phyloP scores from a whole-genome alignment of 2,329 filamentous ascomycete species.

The Talaromyces sp. region DNA sequence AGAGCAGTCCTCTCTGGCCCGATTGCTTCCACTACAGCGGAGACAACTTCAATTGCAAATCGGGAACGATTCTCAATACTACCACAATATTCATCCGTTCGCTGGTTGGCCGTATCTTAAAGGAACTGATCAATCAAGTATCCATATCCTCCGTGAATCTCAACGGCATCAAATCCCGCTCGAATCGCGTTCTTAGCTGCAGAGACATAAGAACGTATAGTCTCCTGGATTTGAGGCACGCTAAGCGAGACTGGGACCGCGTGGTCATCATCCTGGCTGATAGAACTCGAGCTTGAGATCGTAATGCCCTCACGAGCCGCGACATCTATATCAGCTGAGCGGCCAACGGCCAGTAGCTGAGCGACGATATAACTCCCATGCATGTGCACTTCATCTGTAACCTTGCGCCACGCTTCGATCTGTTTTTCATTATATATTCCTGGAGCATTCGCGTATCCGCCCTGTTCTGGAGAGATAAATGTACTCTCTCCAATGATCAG shows the following conservation, averaged over 20 bases:
- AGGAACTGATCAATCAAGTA: slow-evolving; percentile 51
- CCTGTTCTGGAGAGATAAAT: slow-evolving; percentile 44
- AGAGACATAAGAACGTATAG: slow-evolving; percentile 37
- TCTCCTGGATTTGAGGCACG: slow-evolving; percentile 40
- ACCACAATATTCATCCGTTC: slow-evolving; percentile 50
- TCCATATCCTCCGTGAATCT: slow-evolving; percentile 48
- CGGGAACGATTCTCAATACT: slow-evolving; percentile 48
- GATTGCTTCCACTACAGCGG: slow-evolving; percentile 38
- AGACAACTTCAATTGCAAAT: slow-evolving; percentile 52
- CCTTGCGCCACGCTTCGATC: slow-evolving; percentile 54
- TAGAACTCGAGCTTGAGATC: slow-evolving; percentile 40
- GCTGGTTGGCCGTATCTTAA: slow-evolving; percentile 45
- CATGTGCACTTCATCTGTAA: slow-evolving; percentile 59
- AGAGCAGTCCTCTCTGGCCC: slow-evolving; percentile 42
- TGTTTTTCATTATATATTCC: slow-evolving; percentile 55
- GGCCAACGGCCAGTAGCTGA: slow-evolving; percentile 59
- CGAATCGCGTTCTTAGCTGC: slow-evolving; percentile 49
- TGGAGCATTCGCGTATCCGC: slow-evolving; percentile 50
- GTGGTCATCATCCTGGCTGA: slow-evolving; percentile 20
- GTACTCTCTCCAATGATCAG: slow-evolving; percentile 57
- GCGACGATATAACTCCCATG: slow-evolving; percentile 58
- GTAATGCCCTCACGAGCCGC: slow-evolving; percentile 25
- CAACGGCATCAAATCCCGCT: slow-evolving; percentile 51
- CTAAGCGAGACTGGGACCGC: slow-evolving; percentile 25
- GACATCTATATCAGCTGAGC: slow-evolving; percentile 42